Conservation (phyloP, 2,329 filamentous ascomycete genomes). For the Aspergillus chevalieri region DNA sequence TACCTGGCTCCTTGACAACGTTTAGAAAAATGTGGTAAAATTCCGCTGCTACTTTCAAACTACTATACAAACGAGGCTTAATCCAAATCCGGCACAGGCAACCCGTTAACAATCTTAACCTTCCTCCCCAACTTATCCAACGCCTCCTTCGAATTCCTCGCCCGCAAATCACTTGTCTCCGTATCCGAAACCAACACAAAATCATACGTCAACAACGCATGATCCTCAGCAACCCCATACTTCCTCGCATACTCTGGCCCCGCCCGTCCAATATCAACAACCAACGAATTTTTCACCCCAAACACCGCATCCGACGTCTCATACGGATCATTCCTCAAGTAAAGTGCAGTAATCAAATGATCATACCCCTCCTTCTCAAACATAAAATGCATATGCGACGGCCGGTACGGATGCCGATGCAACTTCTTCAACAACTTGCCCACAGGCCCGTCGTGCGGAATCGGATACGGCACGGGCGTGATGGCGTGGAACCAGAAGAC, state of each 20-base stretch:
- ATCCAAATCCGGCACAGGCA: slow-evolving; percentile 67
- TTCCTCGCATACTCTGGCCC: slow-evolving; percentile 50
- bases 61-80: slow-evolving; percentile 22
- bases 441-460: slow-evolving; percentile 78
- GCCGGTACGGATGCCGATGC: slow-evolving; percentile 70
- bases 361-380: slow-evolving; percentile 75
- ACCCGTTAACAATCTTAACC: slow-evolving; percentile 68
- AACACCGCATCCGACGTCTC: slow-evolving; percentile 81
- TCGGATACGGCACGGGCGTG: slow-evolving; percentile 77
- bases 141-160: slow-evolving; percentile 61
- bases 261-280: slow-evolving; percentile 58
- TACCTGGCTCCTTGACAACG: background rate
- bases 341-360: slow-evolving; percentile 76
- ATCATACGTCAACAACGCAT: slow-evolving; percentile 61
- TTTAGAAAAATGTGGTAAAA: background rate
- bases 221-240: slow-evolving; percentile 60
- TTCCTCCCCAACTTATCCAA: slow-evolving; percentile 60
- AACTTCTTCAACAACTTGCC: slow-evolving; percentile 62
- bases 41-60: background rate
- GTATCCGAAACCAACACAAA: slow-evolving; percentile 70
- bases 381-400: slow-evolving; percentile 83
- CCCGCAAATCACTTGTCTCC: slow-evolving; percentile 61
- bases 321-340: slow-evolving; percentile 71
- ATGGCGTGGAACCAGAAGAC: slow-evolving; percentile 81
- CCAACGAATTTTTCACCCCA: slow-evolving; percentile 73